Conservation (phyloP, 2,329 filamentous ascomycete genomes). For the Botrytis medusae region DNA sequence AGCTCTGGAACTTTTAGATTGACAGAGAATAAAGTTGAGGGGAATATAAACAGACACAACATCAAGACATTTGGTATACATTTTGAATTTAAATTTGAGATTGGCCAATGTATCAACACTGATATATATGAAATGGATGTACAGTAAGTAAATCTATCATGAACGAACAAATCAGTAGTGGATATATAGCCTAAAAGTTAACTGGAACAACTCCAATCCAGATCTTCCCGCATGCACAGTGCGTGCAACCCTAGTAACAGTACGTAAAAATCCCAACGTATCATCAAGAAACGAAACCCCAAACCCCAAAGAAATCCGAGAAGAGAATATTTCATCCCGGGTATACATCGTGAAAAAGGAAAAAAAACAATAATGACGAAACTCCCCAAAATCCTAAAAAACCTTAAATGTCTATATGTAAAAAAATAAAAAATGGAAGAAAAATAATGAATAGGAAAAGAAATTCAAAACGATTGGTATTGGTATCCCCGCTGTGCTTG, state of each 20-base stretch:
- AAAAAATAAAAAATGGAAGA: neutral
- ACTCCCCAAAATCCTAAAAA: neutral
- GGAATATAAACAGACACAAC: neutral
- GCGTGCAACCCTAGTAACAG: conserved; percentile 4
- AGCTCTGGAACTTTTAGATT: neutral
- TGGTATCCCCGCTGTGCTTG: conserved; percentile 21
- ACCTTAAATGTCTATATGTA: neutral
- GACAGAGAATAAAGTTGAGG: neutral
- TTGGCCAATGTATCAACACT: neutral
- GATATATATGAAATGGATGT: neutral
- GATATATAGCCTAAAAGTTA: conserved; percentile 6
- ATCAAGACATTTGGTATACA: neutral
- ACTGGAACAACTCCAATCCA: conserved; percentile 1
- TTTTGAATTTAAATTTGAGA: neutral
- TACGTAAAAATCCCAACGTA: neutral
- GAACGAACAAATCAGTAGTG: neutral
- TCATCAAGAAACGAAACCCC: neutral
- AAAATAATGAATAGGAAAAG: neutral
- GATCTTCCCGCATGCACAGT: conserved; percentile 6
- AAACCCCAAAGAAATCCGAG: neutral
- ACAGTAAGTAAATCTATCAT: neutral
- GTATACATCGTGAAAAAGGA: neutral
- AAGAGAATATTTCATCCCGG: neutral
- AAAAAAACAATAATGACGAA: neutral
- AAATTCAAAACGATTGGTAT: conserved; percentile 16